Evolutionary conservation across 1,284 basidiomycete species (phyloP).

Genomic region (Leccinum angustisporum): DNA sequence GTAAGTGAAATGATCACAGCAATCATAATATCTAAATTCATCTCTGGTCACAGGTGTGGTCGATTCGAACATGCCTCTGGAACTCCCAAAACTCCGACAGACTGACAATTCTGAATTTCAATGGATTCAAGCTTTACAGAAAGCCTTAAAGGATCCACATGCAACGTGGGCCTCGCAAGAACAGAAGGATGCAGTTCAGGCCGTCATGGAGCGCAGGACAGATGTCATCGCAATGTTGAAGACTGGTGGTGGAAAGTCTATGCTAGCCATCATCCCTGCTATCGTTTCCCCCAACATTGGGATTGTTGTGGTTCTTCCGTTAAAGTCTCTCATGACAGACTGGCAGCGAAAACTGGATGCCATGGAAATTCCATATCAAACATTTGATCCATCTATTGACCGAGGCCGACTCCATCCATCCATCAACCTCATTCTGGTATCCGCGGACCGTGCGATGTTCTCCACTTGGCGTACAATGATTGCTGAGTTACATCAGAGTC

Average conservation of each 20-base stretch:
- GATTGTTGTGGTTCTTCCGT: neutral
- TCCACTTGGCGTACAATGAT: neutral
- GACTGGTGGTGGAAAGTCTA: neutral
- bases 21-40: too few species aligned
- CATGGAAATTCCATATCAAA: neutral
- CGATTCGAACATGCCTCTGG: too few species aligned
- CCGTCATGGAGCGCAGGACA: neutral
- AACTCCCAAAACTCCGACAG: too few species aligned
- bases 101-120: too few species aligned
- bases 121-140: too few species aligned
- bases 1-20: too few species aligned
- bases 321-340: neutral
- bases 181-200: neutral
- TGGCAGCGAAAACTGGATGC: neutral
- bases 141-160: neutral
- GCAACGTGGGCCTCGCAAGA: neutral
- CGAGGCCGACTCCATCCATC: neutral
- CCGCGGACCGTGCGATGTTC: neutral
- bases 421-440: neutral
- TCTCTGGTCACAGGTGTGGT: too few species aligned
- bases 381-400: neutral
- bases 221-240: neutral
- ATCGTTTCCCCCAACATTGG: neutral
- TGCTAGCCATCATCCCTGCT: neutral
- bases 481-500: neutral